These are phyloP conservation scores for Colletotrichum musae DNA, from an alignment of 2,329 filamentous ascomycete species.

Conservation along the genomic window DNA sequence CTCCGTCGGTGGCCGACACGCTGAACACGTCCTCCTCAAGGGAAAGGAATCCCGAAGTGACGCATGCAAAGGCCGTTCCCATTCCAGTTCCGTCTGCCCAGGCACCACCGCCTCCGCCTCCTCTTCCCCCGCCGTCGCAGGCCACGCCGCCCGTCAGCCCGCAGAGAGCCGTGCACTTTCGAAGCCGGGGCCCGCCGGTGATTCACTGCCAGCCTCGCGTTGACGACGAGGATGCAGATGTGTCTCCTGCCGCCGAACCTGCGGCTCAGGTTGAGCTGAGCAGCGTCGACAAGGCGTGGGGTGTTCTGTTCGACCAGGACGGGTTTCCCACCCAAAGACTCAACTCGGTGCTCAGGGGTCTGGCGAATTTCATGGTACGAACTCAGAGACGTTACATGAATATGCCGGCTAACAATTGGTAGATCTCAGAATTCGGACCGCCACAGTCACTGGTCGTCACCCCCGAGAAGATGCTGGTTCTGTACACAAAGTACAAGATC, in stretches of 20 bases:
- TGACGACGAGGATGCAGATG: not conserved
- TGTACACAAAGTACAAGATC: slow-evolving; percentile 78
- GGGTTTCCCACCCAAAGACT: slow-evolving; percentile 78
- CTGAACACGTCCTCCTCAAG: slow-evolving; percentile 2
- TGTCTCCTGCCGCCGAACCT: slow-evolving; percentile 1
- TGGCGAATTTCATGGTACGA: slow-evolving; percentile 81
- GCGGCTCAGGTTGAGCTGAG: slow-evolving; percentile 59
- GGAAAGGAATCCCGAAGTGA: slow-evolving; percentile 20
- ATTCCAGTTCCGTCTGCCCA: not conserved
- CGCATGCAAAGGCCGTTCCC: not conserved
- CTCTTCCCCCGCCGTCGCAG: not conserved
- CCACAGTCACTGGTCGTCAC: slow-evolving; percentile 73
- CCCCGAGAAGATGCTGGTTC: slow-evolving; percentile 80
- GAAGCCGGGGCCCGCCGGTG: slow-evolving; percentile 20
- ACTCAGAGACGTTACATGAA: not conserved
- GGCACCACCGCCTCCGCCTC: not conserved
- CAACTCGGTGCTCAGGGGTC: slow-evolving; percentile 78
- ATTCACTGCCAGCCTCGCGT: slow-evolving; percentile 33
- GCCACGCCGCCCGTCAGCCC: slow-evolving; percentile 25
- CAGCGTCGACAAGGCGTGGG: slow-evolving; percentile 82
- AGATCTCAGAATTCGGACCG: slow-evolving; percentile 50
- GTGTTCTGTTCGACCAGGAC: slow-evolving; percentile 77
- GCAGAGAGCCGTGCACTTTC: slow-evolving; percentile 32
- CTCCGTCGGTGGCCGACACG: slow-evolving; percentile 3
- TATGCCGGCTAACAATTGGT: not conserved